Percentiles rank a stretch among this genome's conserved stretches.
phyloP scores from a whole-genome alignment of 495 filamentous ascomycete genomes.

The Penicillium argentinense region DNA sequence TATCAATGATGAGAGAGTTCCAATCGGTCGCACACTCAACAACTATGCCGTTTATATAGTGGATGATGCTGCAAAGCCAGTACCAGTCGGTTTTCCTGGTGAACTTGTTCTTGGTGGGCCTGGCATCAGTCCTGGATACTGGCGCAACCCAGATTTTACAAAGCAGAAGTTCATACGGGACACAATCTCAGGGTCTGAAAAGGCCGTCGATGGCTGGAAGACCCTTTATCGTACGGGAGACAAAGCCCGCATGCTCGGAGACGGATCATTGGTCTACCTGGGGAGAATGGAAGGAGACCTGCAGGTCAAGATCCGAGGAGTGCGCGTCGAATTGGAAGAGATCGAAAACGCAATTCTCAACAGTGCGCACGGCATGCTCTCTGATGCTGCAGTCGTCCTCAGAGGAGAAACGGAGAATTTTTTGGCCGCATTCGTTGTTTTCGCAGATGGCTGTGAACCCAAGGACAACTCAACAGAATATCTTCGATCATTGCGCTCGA shows the following conservation, averaged over 20 bases:
- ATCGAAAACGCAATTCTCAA: slow-evolving; percentile 34
- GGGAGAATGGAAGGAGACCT: too few species aligned
- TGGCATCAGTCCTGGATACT: slow-evolving; percentile 43
- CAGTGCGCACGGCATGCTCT: slow-evolving; percentile 29
- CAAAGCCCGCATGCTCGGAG: too few species aligned
- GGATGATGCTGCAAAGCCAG: slow-evolving; percentile 35
- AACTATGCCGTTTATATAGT: slow-evolving; percentile 51
- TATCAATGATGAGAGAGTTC: background rate
- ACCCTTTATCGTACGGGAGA: slow-evolving; percentile 26
- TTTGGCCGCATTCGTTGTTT: slow-evolving; percentile 20
- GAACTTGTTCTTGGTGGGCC: slow-evolving; percentile 47
- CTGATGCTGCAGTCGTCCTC: slow-evolving; percentile 17
- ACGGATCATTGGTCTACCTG: slow-evolving; percentile 31
- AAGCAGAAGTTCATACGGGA: slow-evolving; percentile 33
- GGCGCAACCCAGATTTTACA: slow-evolving; percentile 34
- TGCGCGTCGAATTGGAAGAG: slow-evolving; percentile 53
- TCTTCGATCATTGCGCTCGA: background rate
- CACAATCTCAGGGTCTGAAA: slow-evolving; percentile 15
- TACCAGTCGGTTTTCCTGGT: slow-evolving; percentile 45
- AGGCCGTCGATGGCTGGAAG: slow-evolving; percentile 32
- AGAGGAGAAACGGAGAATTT: background rate
- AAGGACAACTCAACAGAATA: background rate
- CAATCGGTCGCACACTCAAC: slow-evolving; percentile 25
- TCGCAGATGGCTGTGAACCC: too few species aligned
- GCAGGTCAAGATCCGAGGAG: slow-evolving; percentile 53